Conservation (phyloP, 257 asterid genomes). For the Avicennia marina region DNA sequence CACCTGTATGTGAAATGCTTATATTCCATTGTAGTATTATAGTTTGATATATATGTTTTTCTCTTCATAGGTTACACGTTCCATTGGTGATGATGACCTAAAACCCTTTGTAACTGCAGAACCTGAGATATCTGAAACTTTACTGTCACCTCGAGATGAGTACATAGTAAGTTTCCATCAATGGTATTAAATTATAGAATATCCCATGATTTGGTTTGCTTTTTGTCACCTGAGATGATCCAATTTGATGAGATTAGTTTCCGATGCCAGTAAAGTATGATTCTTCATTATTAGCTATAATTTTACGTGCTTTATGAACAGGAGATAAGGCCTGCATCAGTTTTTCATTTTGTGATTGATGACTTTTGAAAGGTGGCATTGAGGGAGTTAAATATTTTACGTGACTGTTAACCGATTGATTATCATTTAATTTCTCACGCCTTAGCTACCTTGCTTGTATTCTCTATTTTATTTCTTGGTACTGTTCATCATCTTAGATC, state of each 20-base stretch:
- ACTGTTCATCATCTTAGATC: too few relatives aligned
- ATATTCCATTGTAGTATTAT: too few relatives aligned
- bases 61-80: conserved; percentile 72
- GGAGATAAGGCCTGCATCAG: neutral
- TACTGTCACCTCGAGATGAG: conserved; percentile 65
- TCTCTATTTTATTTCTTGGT: too few relatives aligned
- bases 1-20: neutral
- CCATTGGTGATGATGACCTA: conserved; percentile 95
- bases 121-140: conserved; percentile 82
- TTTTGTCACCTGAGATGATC: neutral
- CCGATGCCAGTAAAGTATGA: neutral
- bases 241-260: neutral
- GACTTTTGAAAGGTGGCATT: too few relatives aligned
- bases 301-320: too few relatives aligned
- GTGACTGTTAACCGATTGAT: too few relatives aligned
- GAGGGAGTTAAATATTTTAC: too few relatives aligned
- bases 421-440: too few relatives aligned
- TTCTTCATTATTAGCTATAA: neutral
- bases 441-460: too few relatives aligned
- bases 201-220: too few relatives aligned
- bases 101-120: conserved; percentile 96
- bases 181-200: neutral
- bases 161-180: conserved; percentile 52
- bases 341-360: too few relatives aligned
- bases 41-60: too few relatives aligned